Conservation (phyloP, 306 rosid genomes). For the Pueraria montana region DNA sequence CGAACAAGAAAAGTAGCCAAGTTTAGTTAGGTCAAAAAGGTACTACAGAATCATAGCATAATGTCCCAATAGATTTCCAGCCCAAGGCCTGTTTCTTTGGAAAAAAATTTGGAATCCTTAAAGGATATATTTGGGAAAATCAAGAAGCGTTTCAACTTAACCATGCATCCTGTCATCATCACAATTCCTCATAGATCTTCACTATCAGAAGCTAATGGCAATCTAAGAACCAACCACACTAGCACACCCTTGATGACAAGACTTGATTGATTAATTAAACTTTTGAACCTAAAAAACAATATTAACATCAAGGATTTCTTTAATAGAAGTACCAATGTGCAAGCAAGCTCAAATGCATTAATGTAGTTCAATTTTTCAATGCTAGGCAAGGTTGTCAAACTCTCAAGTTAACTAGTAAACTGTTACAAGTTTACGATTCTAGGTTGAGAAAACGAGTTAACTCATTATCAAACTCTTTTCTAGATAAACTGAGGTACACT, state of each 20-base stretch:
- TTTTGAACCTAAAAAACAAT: not conserved
- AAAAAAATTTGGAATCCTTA: slow-evolving; percentile 5
- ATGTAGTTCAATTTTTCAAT: not conserved
- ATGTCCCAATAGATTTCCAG: slow-evolving; percentile 11
- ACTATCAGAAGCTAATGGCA: slow-evolving; percentile 14
- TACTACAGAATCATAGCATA: slow-evolving; percentile 10
- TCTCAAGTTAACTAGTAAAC: too few relatives aligned
- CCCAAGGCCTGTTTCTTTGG: not conserved
- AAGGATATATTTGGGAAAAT: slow-evolving; percentile 13
- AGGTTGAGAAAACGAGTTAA: too few relatives aligned
- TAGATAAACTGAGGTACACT: too few relatives aligned
- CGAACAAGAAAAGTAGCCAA: not conserved
- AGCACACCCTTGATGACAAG: slow-evolving; percentile 1
- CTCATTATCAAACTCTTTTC: too few relatives aligned
- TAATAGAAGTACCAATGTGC: not conserved
- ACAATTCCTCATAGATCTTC: slow-evolving; percentile 9
- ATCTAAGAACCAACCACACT: slow-evolving; percentile 15
- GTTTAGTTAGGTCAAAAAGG: not conserved
- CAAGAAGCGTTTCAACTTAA: slow-evolving; percentile 23
- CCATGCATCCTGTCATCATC: not conserved
- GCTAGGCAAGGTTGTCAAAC: not conserved
- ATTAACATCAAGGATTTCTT: slow-evolving; percentile 8
- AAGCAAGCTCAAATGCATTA: slow-evolving; percentile 3
- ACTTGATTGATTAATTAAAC: slow-evolving; percentile 31
- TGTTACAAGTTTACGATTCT: too few relatives aligned